These are phyloP conservation scores for Magnolia kwangsiensis DNA, from an alignment of 164 flowering plant genomes.

Conservation along the genomic window DNA sequence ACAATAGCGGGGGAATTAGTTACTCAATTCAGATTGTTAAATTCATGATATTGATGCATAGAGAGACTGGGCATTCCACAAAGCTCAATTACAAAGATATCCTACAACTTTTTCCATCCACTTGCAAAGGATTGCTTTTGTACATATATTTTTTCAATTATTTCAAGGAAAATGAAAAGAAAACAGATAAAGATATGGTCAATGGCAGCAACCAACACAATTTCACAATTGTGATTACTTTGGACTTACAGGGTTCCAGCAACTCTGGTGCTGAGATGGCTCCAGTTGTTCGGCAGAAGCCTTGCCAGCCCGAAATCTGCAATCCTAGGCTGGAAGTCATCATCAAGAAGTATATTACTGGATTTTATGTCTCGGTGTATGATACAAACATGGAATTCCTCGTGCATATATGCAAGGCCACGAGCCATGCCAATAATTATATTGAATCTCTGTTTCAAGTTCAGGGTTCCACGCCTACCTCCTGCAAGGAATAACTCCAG, in stretches of 20 bases:
- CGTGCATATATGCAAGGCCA: constrained; percentile 58
- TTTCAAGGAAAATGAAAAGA: no score
- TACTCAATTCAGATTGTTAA: no score
- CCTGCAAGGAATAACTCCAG: constrained; percentile 22
- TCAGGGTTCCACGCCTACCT: constrained; percentile 33
- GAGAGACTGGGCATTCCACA: no score
- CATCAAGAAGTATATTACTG: constrained; percentile 50
- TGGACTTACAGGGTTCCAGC: constrained; percentile 53
- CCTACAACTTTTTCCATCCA: no score
- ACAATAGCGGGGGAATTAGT: no score
- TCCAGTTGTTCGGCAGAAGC: constrained; percentile 47
- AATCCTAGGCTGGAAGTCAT: constrained; percentile 48
- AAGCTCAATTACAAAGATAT: no score
- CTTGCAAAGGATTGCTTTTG: no score
- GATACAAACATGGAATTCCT: constrained; percentile 52
- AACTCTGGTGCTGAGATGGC: constrained; percentile 52
- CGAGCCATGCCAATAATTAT: constrained; percentile 52
- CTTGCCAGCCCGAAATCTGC: constrained; percentile 68
- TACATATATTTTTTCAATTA: no score
- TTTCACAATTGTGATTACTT: neutral
- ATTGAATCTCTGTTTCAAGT: constrained; percentile 48
- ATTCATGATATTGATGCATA: no score
- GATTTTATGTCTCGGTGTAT: constrained; percentile 62
- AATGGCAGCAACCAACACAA: neutral
- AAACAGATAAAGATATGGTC: neutral